Percentiles rank a stretch among this genome's conserved stretches.
Evolutionary conservation across 345 rosid species (phyloP).

Genomic region (Citrus sinensis): DVS_A1.0 CM039163.1:14410001-14410500

Average conservation of each 20-base stretch:
- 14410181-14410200: background rate
- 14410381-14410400: slow-evolving; percentile 40
- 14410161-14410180: too few species aligned
- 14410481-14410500: slow-evolving; percentile 26
- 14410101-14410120: too few species aligned
- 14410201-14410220: too few species aligned
- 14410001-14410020: background rate
- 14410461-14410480: slow-evolving; percentile 36
- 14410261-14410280: slow-evolving; percentile 50
- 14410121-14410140: too few species aligned
- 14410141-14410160: too few species aligned
- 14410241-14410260: slow-evolving; percentile 19
- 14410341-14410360: slow-evolving; percentile 64
- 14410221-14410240: too few species aligned
- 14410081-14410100: too few species aligned
- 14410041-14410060: too few species aligned
- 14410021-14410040: slow-evolving; percentile 3
- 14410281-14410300: slow-evolving; percentile 56
- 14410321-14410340: slow-evolving; percentile 42
- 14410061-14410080: too few species aligned
- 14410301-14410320: slow-evolving; percentile 41
- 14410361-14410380: slow-evolving; percentile 65
- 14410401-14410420: slow-evolving; percentile 15
- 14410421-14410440: slow-evolving; percentile 23
- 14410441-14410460: slow-evolving; percentile 34